phyloP scores from a whole-genome alignment of 2,329 filamentous ascomycete genomes.

The Blastomyces emzantsi region DNA sequence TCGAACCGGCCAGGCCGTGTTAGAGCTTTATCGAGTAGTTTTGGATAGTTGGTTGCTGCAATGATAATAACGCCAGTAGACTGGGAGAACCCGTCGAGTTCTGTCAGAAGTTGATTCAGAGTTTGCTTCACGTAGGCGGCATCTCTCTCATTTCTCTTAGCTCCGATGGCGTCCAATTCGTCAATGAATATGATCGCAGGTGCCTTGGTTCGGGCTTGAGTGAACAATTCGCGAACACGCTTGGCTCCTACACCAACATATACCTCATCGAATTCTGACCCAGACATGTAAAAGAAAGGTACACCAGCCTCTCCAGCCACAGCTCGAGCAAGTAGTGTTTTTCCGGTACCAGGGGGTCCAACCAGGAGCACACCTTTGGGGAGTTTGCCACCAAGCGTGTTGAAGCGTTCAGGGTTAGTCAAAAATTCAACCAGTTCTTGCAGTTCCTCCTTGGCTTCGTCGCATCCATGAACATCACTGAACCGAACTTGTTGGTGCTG shows the following conservation, averaged over 20 bases:
- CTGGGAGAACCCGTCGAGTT: slow-evolving; percentile 94
- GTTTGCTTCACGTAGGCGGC: slow-evolving; percentile 96
- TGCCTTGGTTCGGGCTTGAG: slow-evolving; percentile 71
- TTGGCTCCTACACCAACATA: slow-evolving; percentile 97
- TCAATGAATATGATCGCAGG: slow-evolving; percentile 95
- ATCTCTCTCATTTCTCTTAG: slow-evolving; percentile 85
- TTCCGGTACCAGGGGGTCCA: slow-evolving; percentile 93
- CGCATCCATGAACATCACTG: slow-evolving; percentile 88
- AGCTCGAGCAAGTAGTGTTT: slow-evolving; percentile 88
- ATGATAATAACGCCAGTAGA: slow-evolving; percentile 92
- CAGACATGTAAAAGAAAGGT: slow-evolving; percentile 99
- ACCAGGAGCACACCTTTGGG: slow-evolving; percentile 94
- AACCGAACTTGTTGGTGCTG: slow-evolving; percentile 90
- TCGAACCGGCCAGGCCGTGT: slow-evolving; percentile 94
- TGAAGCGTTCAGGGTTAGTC: slow-evolving; percentile 87
- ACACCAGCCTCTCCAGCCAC: slow-evolving; percentile 96
- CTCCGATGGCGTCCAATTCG: slow-evolving; percentile 87
- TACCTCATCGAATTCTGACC: slow-evolving; percentile 95
- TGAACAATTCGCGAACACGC: slow-evolving; percentile 88
- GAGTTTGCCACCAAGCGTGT: slow-evolving; percentile 86
- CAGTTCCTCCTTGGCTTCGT: slow-evolving; percentile 96
- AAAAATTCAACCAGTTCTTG: slow-evolving; percentile 96
- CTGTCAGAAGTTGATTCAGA: slow-evolving; percentile 90
- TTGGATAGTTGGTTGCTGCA: slow-evolving; percentile 91
- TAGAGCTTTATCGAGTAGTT: slow-evolving; percentile 87